phyloP scores from a whole-genome alignment of 768 basidiomycete genomes.

The Tricholoma sp. region DNA sequence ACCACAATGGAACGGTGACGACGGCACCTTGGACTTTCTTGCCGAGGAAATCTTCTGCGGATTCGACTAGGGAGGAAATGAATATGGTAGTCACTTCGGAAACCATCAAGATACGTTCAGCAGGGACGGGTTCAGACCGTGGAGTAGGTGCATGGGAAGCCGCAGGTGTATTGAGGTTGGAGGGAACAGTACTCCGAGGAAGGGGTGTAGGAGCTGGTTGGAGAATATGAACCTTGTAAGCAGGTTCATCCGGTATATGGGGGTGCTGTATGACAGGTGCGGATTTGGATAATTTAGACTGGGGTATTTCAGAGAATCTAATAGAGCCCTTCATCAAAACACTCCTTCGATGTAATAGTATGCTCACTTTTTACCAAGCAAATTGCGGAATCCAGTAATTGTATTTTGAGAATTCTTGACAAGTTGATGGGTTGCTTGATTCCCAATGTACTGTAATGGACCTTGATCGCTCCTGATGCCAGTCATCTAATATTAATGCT shows the following conservation, averaged over 20 bases:
- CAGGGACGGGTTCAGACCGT: constrained; percentile 62
- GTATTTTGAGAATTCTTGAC: constrained; percentile 95
- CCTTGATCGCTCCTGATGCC: constrained; percentile 7
- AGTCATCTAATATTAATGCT: constrained; percentile 1
- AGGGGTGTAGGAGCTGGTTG: constrained; percentile 72
- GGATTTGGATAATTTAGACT: constrained; percentile 47
- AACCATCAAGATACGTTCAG: constrained; percentile 70
- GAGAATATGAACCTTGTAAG: constrained; percentile 80
- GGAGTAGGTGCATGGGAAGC: constrained; percentile 68
- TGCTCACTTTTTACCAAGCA: constrained; percentile 84
- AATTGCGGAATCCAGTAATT: constrained; percentile 89
- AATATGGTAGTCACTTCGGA: constrained; percentile 84
- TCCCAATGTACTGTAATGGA: constrained; percentile 83
- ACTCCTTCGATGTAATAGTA: neutral
- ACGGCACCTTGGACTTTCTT: constrained; percentile 76
- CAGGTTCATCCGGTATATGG: constrained; percentile 61
- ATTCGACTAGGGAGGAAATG: constrained; percentile 76
- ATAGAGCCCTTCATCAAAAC: neutral
- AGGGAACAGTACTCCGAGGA: constrained; percentile 40
- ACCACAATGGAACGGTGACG: constrained; percentile 75
- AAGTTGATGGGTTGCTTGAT: constrained; percentile 89
- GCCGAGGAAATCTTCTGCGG: constrained; percentile 89
- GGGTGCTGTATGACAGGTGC: constrained; percentile 78
- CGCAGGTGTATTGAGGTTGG: constrained; percentile 54
- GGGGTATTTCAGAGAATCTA: constrained; percentile 73